phyloP scores from a whole-genome alignment of 2,329 filamentous ascomycete genomes.

The Nigrospora oryzae region DNA sequence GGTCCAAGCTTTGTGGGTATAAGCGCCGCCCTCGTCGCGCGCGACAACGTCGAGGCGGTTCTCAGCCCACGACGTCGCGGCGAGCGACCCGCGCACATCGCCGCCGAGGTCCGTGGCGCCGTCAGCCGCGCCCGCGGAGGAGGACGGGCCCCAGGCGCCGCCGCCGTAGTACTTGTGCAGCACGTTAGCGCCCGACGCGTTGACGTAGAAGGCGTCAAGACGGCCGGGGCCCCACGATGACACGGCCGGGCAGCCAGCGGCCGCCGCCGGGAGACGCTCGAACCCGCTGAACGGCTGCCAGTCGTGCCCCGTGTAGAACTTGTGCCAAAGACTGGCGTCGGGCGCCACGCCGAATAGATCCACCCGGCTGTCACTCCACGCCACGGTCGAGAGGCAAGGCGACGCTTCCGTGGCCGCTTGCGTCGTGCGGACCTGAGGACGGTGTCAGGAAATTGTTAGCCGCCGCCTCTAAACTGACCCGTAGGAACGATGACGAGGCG shows the following conservation, averaged over 20 bases:
- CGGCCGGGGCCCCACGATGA: constrained; percentile 10
- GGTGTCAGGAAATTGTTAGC: no score
- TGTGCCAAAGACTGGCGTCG: constrained; percentile 3
- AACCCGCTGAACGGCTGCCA: constrained; percentile 10
- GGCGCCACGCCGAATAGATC: constrained; percentile 3
- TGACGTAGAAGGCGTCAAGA: constrained; percentile 8
- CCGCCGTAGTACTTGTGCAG: constrained; percentile 12
- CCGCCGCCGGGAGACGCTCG: constrained; percentile 7
- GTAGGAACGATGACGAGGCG: no score
- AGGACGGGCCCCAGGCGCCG: constrained; percentile 11
- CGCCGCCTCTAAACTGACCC: no score
- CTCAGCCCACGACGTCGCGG: constrained; percentile 4
- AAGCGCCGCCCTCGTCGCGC: constrained; percentile 5
- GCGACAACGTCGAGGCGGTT: constrained; percentile 10
- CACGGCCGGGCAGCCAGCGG: constrained; percentile 6
- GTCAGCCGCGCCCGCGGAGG: constrained; percentile 2
- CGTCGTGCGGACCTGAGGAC: no score
- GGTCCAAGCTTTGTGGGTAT: constrained; percentile 13
- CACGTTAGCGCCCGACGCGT: constrained; percentile 3
- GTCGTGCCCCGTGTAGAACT: constrained; percentile 9
- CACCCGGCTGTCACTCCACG: constrained; percentile 3
- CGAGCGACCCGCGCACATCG: not conserved
- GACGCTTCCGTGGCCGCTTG: not conserved
- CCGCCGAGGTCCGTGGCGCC: constrained; percentile 7
- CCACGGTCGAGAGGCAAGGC: constrained; percentile 1